Evolutionary conservation across 2,329 filamentous ascomycete species (phyloP).

Genomic region (Fusarium haematococcum): DNA sequence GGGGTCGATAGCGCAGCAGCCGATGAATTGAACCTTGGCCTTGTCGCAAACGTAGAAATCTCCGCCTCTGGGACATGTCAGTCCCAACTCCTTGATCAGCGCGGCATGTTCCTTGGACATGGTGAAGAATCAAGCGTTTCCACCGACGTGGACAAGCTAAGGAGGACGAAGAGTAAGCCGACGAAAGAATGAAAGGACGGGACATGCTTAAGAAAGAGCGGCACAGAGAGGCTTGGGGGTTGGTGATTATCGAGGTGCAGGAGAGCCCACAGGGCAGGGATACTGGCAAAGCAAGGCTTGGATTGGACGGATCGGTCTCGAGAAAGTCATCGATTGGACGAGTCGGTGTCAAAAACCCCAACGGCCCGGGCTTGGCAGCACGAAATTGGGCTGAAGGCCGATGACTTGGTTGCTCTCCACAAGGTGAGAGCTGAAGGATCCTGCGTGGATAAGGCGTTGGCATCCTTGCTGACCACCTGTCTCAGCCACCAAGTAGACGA

Average conservation of each 20-base stretch:
- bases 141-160: neutral
- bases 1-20: conserved; percentile 52
- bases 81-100: neutral
- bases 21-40: conserved; percentile 48
- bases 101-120: neutral
- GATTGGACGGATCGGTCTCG: neutral
- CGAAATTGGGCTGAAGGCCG: neutral
- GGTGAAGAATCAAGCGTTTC: neutral
- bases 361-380: neutral
- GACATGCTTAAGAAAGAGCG: neutral
- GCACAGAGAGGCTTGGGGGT: neutral
- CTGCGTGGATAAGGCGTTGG: neutral
- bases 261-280: neutral
- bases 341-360: neutral
- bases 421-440: neutral
- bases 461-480: neutral
- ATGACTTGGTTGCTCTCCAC: neutral
- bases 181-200: neutral
- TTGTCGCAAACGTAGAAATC: conserved; percentile 51
- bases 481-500: neutral
- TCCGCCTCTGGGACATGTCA: conserved; percentile 45
- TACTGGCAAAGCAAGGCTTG: neutral
- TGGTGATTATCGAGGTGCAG: neutral
- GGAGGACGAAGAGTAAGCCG: neutral
- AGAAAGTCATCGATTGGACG: neutral